Conservation (phyloP, 108 stramenopile species). For the Halocafeteria seosinensis region DNA sequence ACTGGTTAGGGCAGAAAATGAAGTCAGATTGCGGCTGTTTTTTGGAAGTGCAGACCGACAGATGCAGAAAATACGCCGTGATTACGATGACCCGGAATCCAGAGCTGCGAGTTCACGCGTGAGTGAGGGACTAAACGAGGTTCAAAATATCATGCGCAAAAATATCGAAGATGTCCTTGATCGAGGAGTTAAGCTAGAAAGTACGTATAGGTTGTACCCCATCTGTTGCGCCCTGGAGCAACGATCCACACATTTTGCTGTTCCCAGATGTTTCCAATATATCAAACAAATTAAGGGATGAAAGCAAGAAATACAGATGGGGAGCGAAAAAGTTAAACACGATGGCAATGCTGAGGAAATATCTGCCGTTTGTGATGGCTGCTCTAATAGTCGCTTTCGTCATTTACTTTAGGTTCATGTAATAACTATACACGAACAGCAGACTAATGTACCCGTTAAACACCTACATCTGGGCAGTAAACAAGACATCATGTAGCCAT, state of each 20-base stretch:
- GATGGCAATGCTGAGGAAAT: neutral
- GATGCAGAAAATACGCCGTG: too few species aligned
- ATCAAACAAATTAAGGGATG: neutral
- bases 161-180: slow-evolving; percentile 36
- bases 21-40: too few species aligned
- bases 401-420: neutral
- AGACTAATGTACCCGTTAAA: too few species aligned
- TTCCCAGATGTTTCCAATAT: neutral
- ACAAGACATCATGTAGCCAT: too few species aligned
- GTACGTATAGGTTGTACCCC: slow-evolving; percentile 4
- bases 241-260: too few species aligned
- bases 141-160: slow-evolving; percentile 34
- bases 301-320: neutral
- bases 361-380: neutral
- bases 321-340: neutral
- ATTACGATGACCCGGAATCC: slow-evolving; percentile 26
- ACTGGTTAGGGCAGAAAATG: too few species aligned
- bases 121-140: slow-evolving; percentile 30
- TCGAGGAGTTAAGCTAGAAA: slow-evolving; percentile 24
- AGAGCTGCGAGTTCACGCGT: slow-evolving; percentile 17
- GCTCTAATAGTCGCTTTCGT: neutral
- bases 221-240: too few species aligned
- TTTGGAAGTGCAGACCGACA: too few species aligned
- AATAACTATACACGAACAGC: neutral
- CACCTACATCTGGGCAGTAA: neutral